phyloP scores from a whole-genome alignment of 2,329 filamentous ascomycete genomes.

The Verticillium klebahnii region DNA sequence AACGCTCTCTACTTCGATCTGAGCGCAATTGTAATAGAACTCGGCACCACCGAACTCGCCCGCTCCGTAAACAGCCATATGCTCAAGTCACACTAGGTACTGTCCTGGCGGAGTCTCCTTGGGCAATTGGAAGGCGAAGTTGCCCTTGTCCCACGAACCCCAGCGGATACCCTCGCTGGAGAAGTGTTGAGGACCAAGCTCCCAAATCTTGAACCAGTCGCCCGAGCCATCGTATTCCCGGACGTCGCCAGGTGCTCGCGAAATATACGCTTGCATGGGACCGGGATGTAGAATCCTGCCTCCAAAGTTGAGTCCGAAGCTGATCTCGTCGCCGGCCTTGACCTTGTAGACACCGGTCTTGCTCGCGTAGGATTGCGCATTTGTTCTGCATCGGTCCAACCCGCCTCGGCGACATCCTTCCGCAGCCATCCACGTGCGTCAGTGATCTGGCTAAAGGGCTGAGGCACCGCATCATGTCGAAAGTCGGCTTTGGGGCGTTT shows the following conservation, averaged over 20 bases:
- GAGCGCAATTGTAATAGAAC: constrained; percentile 40
- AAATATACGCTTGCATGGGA: not conserved
- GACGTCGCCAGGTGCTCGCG: not conserved
- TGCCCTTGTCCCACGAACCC: not conserved
- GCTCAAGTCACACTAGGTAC: constrained; percentile 40
- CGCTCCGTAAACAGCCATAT: constrained; percentile 40
- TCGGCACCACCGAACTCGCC: constrained; percentile 19
- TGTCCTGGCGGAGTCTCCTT: constrained; percentile 32
- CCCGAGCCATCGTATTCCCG: constrained; percentile 16
- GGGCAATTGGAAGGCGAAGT: constrained; percentile 16
- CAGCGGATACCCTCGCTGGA: not conserved
- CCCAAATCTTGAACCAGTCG: constrained; percentile 25
- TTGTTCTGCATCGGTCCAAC: not conserved
- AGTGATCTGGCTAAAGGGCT: constrained; percentile 1
- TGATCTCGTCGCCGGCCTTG: not conserved
- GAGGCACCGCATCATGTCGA: constrained; percentile 5
- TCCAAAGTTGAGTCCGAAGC: not conserved
- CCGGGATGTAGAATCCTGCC: not conserved
- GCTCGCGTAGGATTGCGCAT: too few relatives aligned
- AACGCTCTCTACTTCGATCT: constrained; percentile 30
- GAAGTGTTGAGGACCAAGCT: constrained; percentile 9
- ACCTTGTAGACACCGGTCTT: not conserved
- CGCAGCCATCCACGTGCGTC: constrained; percentile 2
- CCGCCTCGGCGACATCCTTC: constrained; percentile 7
- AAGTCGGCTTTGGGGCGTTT: constrained; percentile 7